Evolutionary conservation across 2,329 filamentous ascomycete species (phyloP).

Genomic region (Fusarium tupiense): DNA sequence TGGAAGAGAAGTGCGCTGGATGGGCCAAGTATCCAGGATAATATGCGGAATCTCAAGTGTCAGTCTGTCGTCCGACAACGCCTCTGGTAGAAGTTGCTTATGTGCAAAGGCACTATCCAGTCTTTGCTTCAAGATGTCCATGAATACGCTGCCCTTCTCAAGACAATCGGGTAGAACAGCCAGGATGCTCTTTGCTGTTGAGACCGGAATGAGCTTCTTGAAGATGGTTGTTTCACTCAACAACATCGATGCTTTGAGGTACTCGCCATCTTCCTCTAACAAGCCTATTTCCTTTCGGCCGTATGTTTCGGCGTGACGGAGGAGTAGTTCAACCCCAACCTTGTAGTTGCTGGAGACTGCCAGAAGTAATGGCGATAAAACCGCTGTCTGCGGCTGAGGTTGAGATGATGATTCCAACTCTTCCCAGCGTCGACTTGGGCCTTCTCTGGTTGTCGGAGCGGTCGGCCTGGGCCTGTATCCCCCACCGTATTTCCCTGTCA

Average conservation of each 20-base stretch:
- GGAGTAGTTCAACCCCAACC: not conserved
- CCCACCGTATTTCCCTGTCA: not conserved
- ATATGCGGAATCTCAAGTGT: fast-evolving
- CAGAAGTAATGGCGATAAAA: not conserved
- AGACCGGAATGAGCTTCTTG: not conserved
- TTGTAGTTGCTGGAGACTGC: not conserved
- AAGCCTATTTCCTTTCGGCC: not conserved
- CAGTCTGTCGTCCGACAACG: fast-evolving
- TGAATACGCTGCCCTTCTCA: fast-evolving
- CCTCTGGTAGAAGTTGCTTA: not conserved
- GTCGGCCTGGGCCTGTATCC: fast-evolving
- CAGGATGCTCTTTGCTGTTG: not conserved
- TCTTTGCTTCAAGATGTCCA: not conserved
- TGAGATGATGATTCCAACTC: not conserved
- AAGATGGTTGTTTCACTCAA: not conserved
- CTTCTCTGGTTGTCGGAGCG: fast-evolving
- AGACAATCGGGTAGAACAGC: not conserved
- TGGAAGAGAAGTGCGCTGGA: not conserved
- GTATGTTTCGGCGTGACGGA: fast-evolving
- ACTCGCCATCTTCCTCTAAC: fast-evolving
- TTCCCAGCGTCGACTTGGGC: not conserved
- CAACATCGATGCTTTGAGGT: not conserved
- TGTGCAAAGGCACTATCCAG: not conserved
- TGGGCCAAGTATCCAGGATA: not conserved
- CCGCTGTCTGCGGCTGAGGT: not conserved